Base-by-base conservation (phyloP, 139 green algal species). In the Zygnema cylindricum region DNA sequence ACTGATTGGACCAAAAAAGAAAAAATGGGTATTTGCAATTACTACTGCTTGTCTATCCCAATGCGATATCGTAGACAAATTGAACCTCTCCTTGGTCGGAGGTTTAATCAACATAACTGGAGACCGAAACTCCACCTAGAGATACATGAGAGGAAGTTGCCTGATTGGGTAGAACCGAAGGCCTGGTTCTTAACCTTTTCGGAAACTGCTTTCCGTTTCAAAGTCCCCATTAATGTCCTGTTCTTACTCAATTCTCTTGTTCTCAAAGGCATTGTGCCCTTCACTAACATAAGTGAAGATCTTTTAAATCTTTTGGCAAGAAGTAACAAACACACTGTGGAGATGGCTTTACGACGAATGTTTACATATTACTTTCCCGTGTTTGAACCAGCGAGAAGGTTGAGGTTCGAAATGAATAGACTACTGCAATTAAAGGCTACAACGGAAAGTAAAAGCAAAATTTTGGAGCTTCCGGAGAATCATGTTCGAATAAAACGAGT, bases 401-500 rank as follows among this genome's bases (percentile, higher is more conserved):
- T 63, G 7, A 16, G 16, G 49, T 16, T 63, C 7, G 49, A 63
- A 16, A 63, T 63, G 49, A 16, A 16, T 25, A 63, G 49, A 63
- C 7, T 63, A 25, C 7, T 16, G 16, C 7, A 63, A 63, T 63
- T 16, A 63, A 63, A 63, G 49, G 7, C 16, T 16, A 63, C 49
- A 63, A 63, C 7, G 16, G 71, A 16, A n/a, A n/a, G n/a, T n/a
- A n/a, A n/a, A n/a, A n/a, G n/a, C n/a, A n/a, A n/a, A n/a, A n/a
- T n/a, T n/a, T n/a, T n/a, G n/a, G n/a, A n/a, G 38, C 7, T 86
- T 1, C n/a, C 55, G 0, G 82, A 86, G 35, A 86, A 55, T 25
- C 33, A 88, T 21, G 55, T 86, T 39, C 0, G n/a, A 16, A 71
- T 88, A 32, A 42, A 41, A 36, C 82, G 71, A 36, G 7, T 88